Conservation (phyloP, 805 yeast genomes). For the Wickerhamiella dianesei region DNA sequence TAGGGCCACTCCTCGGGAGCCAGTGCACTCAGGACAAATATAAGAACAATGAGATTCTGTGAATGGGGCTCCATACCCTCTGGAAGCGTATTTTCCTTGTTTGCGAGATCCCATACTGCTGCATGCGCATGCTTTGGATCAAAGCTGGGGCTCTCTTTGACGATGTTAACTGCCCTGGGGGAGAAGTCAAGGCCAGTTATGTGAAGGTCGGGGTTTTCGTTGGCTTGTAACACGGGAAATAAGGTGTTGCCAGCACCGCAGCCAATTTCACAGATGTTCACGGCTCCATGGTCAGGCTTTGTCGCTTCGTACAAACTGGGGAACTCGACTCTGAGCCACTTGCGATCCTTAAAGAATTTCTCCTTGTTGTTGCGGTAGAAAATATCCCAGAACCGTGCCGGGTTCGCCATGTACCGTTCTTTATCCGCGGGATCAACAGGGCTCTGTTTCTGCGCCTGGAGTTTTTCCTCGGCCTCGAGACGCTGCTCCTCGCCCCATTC, state of each 20-base stretch:
- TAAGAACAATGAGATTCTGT: constrained; percentile 86
- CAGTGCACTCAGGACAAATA: constrained; percentile 85
- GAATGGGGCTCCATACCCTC: constrained; percentile 70
- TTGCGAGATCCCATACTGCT: constrained; percentile 91
- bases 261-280: constrained; percentile 77
- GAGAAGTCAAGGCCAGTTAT: constrained; percentile 85
- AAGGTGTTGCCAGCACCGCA: constrained; percentile 98
- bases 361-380: constrained; percentile 83
- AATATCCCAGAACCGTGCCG: constrained; percentile 90
- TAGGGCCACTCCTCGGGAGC: constrained; percentile 82
- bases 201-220: constrained; percentile 60
- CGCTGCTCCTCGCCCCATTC: constrained; percentile 93
- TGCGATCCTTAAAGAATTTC: constrained; percentile 91
- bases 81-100: constrained; percentile 59
- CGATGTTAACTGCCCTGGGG: constrained; percentile 77
- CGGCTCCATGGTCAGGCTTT: constrained; percentile 52
- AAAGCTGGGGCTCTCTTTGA: constrained; percentile 49
- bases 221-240: constrained; percentile 75
- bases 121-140: constrained; percentile 55
- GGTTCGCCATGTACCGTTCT: constrained; percentile 59
- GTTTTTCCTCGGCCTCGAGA: constrained; percentile 56
- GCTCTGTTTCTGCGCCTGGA: constrained; percentile 55
- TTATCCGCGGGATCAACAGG: constrained; percentile 89
- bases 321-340: constrained; percentile 91
- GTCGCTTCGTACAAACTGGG: constrained; percentile 75